phyloP scores from a whole-genome alignment of 345 rosid genomes.

The Orychophragmus violaceus region DNA sequence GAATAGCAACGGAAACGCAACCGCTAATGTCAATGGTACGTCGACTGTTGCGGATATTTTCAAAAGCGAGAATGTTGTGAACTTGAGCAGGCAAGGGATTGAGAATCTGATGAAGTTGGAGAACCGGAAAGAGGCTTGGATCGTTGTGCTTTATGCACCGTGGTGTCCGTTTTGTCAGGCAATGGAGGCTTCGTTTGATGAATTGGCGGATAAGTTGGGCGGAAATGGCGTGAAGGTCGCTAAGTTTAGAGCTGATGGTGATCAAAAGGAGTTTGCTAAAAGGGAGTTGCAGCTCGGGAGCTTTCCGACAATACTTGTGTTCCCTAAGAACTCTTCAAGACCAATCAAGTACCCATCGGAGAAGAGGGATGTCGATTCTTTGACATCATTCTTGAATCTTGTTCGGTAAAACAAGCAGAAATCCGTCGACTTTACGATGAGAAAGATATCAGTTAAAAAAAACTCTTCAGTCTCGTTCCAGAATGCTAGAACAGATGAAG shows the following conservation, averaged over 20 bases:
- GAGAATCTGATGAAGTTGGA: constrained; percentile 67
- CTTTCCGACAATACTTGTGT: constrained; percentile 82
- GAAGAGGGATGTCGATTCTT: constrained; percentile 83
- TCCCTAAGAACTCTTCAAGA: constrained; percentile 65
- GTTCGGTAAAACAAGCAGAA: constrained; percentile 38
- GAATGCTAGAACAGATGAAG: constrained; percentile 23
- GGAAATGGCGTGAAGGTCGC: constrained; percentile 72
- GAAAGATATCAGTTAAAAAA: not conserved
- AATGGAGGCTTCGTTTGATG: constrained; percentile 68
- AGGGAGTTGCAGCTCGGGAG: constrained; percentile 67
- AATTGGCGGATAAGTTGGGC: constrained; percentile 63
- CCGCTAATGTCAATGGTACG: constrained; percentile 28
- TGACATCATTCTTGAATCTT: constrained; percentile 75
- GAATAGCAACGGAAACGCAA: constrained; percentile 42
- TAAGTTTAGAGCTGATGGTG: constrained; percentile 82
- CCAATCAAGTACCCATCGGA: constrained; percentile 84
- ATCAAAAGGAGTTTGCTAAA: constrained; percentile 71
- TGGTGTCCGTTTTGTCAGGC: constrained; percentile 96
- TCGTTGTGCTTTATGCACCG: constrained; percentile 89
- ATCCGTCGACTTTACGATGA: not conserved
- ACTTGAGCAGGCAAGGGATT: constrained; percentile 58
- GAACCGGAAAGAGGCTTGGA: constrained; percentile 75
- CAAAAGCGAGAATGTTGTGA: constrained; percentile 53
- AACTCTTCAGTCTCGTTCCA: constrained; percentile 9
- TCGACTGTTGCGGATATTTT: constrained; percentile 43